A percentile compares a stretch with the other conserved stretches of the same genome.
These are phyloP conservation scores for Bolboschoenoplectus hybrid DNA, from an alignment of 202 grass and related monocot genomes.

Conservation along the genomic window DNA sequence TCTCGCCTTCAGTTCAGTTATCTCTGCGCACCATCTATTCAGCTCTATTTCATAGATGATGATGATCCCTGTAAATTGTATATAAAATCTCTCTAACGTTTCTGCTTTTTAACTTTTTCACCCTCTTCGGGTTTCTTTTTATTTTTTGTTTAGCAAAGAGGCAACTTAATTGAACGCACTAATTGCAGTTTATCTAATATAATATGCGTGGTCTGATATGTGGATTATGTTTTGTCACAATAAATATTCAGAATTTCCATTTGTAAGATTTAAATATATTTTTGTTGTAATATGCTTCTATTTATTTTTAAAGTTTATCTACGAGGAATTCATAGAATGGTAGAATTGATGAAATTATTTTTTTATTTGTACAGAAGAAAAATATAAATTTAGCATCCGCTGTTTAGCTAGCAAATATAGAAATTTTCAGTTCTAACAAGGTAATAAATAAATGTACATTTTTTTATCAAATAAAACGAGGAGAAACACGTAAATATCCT, in stretches of 20 bases:
- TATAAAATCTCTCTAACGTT: background rate
- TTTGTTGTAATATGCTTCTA: too few species aligned
- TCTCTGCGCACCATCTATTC: conserved; percentile 69
- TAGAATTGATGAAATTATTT: too few species aligned
- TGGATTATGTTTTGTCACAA: background rate
- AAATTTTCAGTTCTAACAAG: too few species aligned
- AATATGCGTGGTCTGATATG: background rate
- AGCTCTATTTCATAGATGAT: conserved; percentile 43
- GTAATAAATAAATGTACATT: too few species aligned
- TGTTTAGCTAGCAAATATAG: too few species aligned
- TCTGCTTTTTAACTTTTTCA: background rate
- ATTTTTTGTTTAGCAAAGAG: conserved; percentile 1
- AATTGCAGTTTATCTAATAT: background rate
- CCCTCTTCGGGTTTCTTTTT: background rate
- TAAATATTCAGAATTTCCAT: background rate
- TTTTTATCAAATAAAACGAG: too few species aligned
- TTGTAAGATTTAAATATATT: background rate
- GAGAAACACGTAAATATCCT: too few species aligned
- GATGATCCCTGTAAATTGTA: conserved; percentile 47
- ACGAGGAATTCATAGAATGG: too few species aligned
- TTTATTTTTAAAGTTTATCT: too few species aligned
- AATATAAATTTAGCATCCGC: too few species aligned
- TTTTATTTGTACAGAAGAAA: too few species aligned
- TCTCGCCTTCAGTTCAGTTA: conserved; percentile 60
- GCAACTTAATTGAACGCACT: background rate